Evolutionary conservation across 345 rosid species (phyloP).

Genomic region (Geranium rotundifolium): DNA sequence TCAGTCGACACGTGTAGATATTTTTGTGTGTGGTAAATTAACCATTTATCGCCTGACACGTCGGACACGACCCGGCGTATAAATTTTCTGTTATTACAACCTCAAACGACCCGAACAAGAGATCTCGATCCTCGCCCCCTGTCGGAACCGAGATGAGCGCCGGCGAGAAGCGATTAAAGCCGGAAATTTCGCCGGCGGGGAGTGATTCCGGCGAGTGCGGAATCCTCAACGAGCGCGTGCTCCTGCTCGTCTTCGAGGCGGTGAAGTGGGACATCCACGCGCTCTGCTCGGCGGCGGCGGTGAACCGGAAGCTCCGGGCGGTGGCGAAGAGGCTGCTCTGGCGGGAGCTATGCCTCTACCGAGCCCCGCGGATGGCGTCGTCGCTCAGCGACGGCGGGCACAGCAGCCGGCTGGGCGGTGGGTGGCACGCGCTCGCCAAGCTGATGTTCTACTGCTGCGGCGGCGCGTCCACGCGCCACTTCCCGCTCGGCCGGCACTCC

Average conservation of each 20-base stretch:
- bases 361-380: slow-evolving; percentile 58
- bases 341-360: slow-evolving; percentile 54
- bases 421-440: slow-evolving; percentile 64
- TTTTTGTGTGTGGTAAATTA: background rate
- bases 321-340: slow-evolving; percentile 59
- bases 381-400: slow-evolving; percentile 23
- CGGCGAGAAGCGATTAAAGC: slow-evolving; percentile 17
- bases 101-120: background rate
- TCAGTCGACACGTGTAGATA: slow-evolving; percentile 10
- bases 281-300: slow-evolving; percentile 41
- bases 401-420: slow-evolving; percentile 31
- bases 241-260: slow-evolving; percentile 45
- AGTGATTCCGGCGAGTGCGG: slow-evolving; percentile 29
- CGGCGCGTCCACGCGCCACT: slow-evolving; percentile 36
- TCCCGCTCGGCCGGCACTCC: slow-evolving; percentile 27
- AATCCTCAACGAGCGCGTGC: slow-evolving; percentile 48
- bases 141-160: slow-evolving; percentile 19
- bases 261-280: slow-evolving; percentile 55
- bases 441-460: slow-evolving; percentile 85
- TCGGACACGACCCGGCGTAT: background rate
- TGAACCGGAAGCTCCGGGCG: slow-evolving; percentile 57
- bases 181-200: slow-evolving; percentile 14
- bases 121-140: no score
- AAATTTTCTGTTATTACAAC: no score
- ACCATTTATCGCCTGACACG: slow-evolving; percentile 11